Base-by-base conservation (phyloP, 78 protist genomes). In the slime mould (Dictyostelium discoideum) region DNA sequence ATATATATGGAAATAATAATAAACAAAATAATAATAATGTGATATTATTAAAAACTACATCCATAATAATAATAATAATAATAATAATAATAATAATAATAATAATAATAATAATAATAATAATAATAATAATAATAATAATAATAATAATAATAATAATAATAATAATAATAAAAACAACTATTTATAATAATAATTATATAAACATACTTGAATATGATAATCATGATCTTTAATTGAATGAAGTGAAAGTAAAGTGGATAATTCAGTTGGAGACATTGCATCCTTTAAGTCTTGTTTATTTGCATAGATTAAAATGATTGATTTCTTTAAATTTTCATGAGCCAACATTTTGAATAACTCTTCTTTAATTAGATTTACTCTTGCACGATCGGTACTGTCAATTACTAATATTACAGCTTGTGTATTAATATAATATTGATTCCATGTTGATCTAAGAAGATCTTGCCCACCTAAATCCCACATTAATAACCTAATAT, bases 371-470 rank as follows among this genome's bases (percentile, higher is more conserved):
- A 94, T 50, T 14, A 96, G 6, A 44, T 42, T 22, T 24, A 98
- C 57, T 39, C 98, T 83, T 48, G 88, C 96, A 13, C 96, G 50
- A 79, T 98, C 99, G 11, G 97, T 96, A 85, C 97, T 93, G 46
- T 98, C 99, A 5, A 98, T 87, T 3, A 98, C 99, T 24, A 98
- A 80, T 29, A 98, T 92, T 44, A 98, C 96, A 24, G 95, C 97
- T 92, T 96, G 81, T 11, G 98, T 92, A 76, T 94, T 83, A 13
- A 81, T 84, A 73, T 95, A 98, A 92, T 98, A 98, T 37, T 98
- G 96, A 39, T 86, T 39, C 99, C 99, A 98, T 8, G 97, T 80
- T 18, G 87, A 50, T 54, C 99, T 86, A 3, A 96, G 74, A 2
- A 92, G 22, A 42, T 98, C 99, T 20, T 96, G 97, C 72, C 98